Evolutionary conservation across 139 green algal genomes (phyloP).

Genomic region (Edaphochlamys debaryana): DNA sequence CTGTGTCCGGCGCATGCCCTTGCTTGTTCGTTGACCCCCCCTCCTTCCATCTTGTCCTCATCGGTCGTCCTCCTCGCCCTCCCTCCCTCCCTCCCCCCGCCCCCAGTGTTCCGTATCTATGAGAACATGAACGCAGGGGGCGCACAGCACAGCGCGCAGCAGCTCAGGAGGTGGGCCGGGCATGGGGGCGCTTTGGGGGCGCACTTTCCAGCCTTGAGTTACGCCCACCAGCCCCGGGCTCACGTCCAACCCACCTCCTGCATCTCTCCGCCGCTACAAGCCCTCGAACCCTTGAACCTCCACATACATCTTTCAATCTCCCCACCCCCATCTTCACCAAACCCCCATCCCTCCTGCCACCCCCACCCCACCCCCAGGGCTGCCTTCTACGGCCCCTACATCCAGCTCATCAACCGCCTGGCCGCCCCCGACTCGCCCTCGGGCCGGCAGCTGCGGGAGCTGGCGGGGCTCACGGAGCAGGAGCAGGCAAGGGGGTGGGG

Average conservation of each 20-base stretch:
- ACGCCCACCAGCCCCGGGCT: too few species aligned
- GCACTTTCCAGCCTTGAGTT: too few species aligned
- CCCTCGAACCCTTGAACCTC: too few species aligned
- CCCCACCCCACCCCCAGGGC: background rate
- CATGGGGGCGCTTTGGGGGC: background rate
- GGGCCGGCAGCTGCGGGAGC: background rate
- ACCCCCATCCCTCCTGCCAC: background rate
- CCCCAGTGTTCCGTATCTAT: background rate
- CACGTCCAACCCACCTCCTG: too few species aligned
- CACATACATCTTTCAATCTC: too few species aligned
- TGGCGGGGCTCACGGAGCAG: background rate
- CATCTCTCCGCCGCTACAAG: too few species aligned
- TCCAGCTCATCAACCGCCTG: background rate
- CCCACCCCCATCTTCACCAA: too few species aligned
- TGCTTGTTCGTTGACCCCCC: too few species aligned
- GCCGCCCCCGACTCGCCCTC: background rate
- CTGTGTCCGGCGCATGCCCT: too few species aligned
- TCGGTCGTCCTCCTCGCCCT: too few species aligned
- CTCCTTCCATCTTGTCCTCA: too few species aligned
- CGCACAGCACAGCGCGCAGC: background rate
- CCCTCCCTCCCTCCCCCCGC: too few species aligned
- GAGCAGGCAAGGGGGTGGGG: background rate
- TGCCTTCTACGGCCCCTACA: background rate
- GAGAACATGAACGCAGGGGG: background rate
- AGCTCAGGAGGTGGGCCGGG: background rate